Percentiles rank a stretch among this genome's conserved stretches.
Conservation (phyloP, 768 basidiomycete species). For the Erythrobasidium yunnanense region DNA sequence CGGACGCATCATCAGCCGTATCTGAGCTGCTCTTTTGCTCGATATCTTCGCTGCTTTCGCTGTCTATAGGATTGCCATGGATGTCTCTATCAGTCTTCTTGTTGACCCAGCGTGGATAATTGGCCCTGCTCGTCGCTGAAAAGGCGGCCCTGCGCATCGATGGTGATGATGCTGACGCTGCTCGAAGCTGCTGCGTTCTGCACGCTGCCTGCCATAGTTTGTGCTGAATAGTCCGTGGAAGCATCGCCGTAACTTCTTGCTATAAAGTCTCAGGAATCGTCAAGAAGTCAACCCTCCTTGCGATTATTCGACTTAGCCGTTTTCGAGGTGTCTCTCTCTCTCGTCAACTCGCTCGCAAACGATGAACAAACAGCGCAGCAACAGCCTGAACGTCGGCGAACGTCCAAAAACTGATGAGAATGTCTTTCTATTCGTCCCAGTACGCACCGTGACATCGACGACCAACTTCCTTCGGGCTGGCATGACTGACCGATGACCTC, state of each 20-base stretch:
- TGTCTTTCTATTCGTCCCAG: conserved; percentile 86
- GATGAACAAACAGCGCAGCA: background rate
- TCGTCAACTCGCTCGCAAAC: background rate
- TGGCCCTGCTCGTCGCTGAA: background rate
- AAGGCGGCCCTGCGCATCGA: background rate
- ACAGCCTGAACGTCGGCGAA: background rate
- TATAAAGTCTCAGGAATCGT: background rate
- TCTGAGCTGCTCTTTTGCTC: too few species aligned
- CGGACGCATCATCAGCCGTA: too few species aligned
- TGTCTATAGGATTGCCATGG: too few species aligned
- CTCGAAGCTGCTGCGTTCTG: background rate
- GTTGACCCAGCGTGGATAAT: conserved; percentile 24
- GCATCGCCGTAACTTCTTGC: background rate
- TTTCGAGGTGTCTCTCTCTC: background rate
- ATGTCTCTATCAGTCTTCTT: background rate
- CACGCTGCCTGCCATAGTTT: background rate
- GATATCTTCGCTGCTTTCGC: too few species aligned
- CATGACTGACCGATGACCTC: background rate
- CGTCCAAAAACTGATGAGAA: conserved; percentile 52
- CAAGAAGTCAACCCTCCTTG: background rate
- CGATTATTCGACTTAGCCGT: too few species aligned
- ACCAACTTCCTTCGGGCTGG: background rate
- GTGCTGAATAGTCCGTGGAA: conserved; percentile 10
- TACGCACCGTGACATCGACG: background rate
- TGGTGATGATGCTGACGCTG: background rate